Evolutionary conservation across 2,329 filamentous ascomycete species (phyloP).

Genomic region (Trichothecium roseum): DNA sequence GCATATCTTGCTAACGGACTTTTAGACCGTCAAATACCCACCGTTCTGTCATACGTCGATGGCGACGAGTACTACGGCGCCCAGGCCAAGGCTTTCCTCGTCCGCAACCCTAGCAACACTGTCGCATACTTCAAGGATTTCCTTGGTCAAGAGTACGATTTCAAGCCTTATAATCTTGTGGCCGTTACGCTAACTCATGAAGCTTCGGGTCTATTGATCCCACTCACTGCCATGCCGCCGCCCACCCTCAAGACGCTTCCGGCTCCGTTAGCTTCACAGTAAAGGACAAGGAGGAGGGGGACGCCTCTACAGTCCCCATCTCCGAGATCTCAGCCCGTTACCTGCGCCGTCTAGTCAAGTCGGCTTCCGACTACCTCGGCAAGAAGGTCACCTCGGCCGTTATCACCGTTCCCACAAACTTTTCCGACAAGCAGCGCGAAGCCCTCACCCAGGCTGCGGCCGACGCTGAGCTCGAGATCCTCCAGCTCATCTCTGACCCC

Average conservation of each 20-base stretch:
- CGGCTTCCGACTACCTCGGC: constrained; percentile 85
- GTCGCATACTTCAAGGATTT: constrained; percentile 95
- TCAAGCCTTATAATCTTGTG: constrained; percentile 6
- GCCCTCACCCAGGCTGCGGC: constrained; percentile 70
- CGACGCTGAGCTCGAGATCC: constrained; percentile 73
- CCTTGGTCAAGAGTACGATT: constrained; percentile 75
- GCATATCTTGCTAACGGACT: constrained; percentile 5
- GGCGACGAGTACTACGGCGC: constrained; percentile 95
- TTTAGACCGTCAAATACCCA: constrained; percentile 90
- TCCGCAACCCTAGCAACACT: constrained; percentile 88
- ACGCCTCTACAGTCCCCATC: constrained; percentile 58
- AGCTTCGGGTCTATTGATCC: constrained; percentile 94
- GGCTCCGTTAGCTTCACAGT: constrained; percentile 72
- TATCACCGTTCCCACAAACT: constrained; percentile 89
- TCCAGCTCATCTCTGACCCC: constrained; percentile 89
- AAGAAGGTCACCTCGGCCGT: constrained; percentile 92
- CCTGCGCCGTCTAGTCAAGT: constrained; percentile 67
- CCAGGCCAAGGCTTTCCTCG: constrained; percentile 87
- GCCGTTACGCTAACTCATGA: constrained; percentile 6
- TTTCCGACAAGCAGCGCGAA: constrained; percentile 74
- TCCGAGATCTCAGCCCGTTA: constrained; percentile 78
- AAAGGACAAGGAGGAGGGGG: constrained; percentile 60
- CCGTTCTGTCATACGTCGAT: constrained; percentile 85
- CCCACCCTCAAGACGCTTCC: constrained; percentile 70
- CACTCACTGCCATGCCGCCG: constrained; percentile 85